Evolutionary conservation across 805 yeast species (phyloP).

Genomic region (Cyberlindnera suaveolens): DNA sequence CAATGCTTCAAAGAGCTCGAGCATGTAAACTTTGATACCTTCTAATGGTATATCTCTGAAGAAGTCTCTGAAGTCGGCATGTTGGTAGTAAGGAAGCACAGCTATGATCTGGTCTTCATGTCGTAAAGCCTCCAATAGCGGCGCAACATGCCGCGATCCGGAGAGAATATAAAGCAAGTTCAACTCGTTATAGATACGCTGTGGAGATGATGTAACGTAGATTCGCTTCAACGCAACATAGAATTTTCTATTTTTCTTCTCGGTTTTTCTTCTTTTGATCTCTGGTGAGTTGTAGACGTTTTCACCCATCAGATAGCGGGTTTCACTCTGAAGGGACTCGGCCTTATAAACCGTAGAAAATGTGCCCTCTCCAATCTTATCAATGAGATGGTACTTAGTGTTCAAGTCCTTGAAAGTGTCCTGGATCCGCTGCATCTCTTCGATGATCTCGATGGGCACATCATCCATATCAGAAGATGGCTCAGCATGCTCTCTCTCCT

Average conservation of each 20-base stretch:
- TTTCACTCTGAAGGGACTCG: slow-evolving; percentile 33
- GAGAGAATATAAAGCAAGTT: slow-evolving; percentile 64
- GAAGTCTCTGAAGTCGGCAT: slow-evolving; percentile 83
- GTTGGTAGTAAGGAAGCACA: slow-evolving; percentile 84
- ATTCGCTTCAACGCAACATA: slow-evolving; percentile 87
- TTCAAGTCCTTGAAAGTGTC: slow-evolving; percentile 47
- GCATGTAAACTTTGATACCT: slow-evolving; percentile 77
- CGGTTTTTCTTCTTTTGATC: slow-evolving; percentile 21
- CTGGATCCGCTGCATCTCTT: slow-evolving; percentile 51
- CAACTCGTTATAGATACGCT: slow-evolving; percentile 83
- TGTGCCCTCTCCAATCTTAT: slow-evolving; percentile 77
- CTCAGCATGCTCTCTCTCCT: background rate
- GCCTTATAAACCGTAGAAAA: slow-evolving; percentile 85
- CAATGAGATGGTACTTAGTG: slow-evolving; percentile 27
- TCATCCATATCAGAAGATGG: slow-evolving; percentile 33
- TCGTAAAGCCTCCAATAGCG: slow-evolving; percentile 81
- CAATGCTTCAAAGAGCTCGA: slow-evolving; percentile 69
- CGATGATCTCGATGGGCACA: slow-evolving; percentile 45
- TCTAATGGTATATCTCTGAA: slow-evolving; percentile 71
- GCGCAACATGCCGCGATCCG: slow-evolving; percentile 74
- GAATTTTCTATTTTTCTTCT: slow-evolving; percentile 29
- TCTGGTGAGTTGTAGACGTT: slow-evolving; percentile 27
- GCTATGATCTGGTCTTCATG: slow-evolving; percentile 90
- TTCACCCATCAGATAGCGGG: slow-evolving; percentile 29
- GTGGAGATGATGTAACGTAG: slow-evolving; percentile 93